Base-by-base conservation (phyloP, 2,329 filamentous ascomycete species). In the Colletotrichum musicola region DNA sequence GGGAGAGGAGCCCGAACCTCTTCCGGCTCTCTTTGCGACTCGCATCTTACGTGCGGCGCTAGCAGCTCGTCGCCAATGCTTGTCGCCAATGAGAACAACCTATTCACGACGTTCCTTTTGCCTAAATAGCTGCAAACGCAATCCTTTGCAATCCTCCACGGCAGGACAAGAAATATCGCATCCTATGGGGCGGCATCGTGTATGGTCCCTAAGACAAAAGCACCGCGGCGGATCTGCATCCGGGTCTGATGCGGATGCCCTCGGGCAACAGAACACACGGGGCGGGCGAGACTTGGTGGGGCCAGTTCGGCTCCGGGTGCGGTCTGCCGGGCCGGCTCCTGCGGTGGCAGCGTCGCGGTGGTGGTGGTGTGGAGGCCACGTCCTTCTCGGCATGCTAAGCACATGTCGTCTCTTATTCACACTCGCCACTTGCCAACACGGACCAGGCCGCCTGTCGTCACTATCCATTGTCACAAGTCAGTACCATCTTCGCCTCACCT, bases 361-460 rank as follows among this genome's bases (percentile, higher is more conserved):
- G 10, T 35, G 30, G 30, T 35, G 30, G 30, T 35, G 30, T 35
- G 30, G 30, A 35, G 30, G 30, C 10, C 30, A 10, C 10, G 6
- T 35, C 14, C 44, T 46, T 46, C 57, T 54, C 58, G 49, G 47
- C 49, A 49, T 54, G 22, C 49, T 35, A 42, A 30, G 54, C 47
- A 60, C 55, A 56, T 60, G 55, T 55, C 65, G 49, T 68, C 55
- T 68, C 62, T 68, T 60, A 55, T 64, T 56, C 65, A 55, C 62
- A 44, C 50, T 68, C 20, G 55, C 50, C 55, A 60, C 62, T 30
- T 6, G 4, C 16, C 20, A 18, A 16, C 65, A 65, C 54, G 55
- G 62, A 54, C 55, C 62, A 60, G 62, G 22, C 65, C 49, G 49
- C 55, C 30, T 40, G 44, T 51, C 55, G 35, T 68, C 47, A 55